Base-by-base conservation (phyloP, 148 eudicot species). In the Camellia sinensis region DNA sequence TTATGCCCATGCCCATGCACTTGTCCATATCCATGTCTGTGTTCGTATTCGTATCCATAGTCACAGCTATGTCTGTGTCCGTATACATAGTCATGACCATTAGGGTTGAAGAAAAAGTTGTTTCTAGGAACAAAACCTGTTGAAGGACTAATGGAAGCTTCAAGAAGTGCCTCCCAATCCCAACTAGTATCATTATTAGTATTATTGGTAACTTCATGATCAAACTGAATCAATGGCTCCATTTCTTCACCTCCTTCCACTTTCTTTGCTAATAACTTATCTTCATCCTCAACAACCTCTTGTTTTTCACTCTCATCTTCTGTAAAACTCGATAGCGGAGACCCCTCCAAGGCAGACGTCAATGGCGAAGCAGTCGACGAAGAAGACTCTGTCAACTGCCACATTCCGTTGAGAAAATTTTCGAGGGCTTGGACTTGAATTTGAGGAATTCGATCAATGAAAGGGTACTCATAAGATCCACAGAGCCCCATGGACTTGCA, bases 381-480 rank as follows among this genome's bases (percentile, higher is more conserved):
- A 14, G 79, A 80, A 2, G 83, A 62, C 7, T 78, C 85, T 8
- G 81, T 80, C 48, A 80, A 40, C 52, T 81, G 81, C 84, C 86
- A 83, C 88, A 86, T 80, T 29, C 88, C 82, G 61, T 70, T 74
- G 18, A 86, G 84, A 48, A 86, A 86, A 4, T 10, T 74, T 13
- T 79, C 88, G 9, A 86, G 82, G 18, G 88, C 88, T 56, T 29
- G 73, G 50, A 86, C 75, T 18, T 83, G 88, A 4, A 86, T 83
- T 7, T 73, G 61, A 15, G 90, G 90, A 14, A 85, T 87, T 54
- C 71, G 61, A 54, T 87, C 83, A 63, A 87, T 52, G 7, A 72
- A 71, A 9, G 87, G 90, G 78, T 79, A 87, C 65, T 87, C 90
- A 52, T 83, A 85, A 10, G 71, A n/a, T 43, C 85, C 90, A 70